Percentiles rank a stretch among this genome's conserved stretches.
phyloP scores from a whole-genome alignment of 148 eudicot species.

The Polygonum aviculare region DNA sequence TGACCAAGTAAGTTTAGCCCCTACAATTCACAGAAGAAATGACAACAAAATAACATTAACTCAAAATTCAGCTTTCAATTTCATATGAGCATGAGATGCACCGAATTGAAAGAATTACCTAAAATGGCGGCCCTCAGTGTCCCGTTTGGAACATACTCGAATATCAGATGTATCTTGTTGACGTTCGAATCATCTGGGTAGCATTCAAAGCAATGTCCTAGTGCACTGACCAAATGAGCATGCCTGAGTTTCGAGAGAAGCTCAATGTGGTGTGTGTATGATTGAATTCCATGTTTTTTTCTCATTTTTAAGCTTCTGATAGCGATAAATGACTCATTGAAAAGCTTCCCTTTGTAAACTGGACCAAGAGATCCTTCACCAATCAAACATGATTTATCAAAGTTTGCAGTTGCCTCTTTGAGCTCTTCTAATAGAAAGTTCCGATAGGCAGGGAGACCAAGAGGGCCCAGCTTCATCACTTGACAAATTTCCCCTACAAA shows the following conservation, averaged over 20 bases:
- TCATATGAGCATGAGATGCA: background rate
- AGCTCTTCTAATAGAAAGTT: conserved; percentile 59
- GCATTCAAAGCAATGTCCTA: conserved; percentile 79
- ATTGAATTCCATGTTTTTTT: conserved; percentile 44
- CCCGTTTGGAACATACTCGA: conserved; percentile 62
- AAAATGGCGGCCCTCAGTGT: conserved; percentile 46
- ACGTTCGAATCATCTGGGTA: conserved; percentile 52
- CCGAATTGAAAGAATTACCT: conserved; percentile 24
- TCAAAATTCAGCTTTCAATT: background rate
- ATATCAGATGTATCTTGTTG: conserved; percentile 41
- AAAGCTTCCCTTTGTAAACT: conserved; percentile 54
- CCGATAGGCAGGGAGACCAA: conserved; percentile 57
- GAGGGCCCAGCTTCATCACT: conserved; percentile 57
- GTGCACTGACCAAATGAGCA: conserved; percentile 50
- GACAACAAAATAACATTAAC: background rate
- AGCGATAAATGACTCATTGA: conserved; percentile 45
- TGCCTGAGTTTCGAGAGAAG: conserved; percentile 71
- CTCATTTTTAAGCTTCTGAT: conserved; percentile 61
- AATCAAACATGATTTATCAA: conserved; percentile 28
- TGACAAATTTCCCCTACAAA: conserved; percentile 66
- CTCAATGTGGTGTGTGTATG: conserved; percentile 62
- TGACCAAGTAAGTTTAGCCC: conserved; percentile 49
- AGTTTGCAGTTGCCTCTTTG: conserved; percentile 59
- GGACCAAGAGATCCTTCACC: conserved; percentile 53
- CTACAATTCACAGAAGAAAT: conserved; percentile 18